phyloP scores from a whole-genome alignment of 768 basidiomycete species.

The Boletus pseudo-olivaceus region DNA sequence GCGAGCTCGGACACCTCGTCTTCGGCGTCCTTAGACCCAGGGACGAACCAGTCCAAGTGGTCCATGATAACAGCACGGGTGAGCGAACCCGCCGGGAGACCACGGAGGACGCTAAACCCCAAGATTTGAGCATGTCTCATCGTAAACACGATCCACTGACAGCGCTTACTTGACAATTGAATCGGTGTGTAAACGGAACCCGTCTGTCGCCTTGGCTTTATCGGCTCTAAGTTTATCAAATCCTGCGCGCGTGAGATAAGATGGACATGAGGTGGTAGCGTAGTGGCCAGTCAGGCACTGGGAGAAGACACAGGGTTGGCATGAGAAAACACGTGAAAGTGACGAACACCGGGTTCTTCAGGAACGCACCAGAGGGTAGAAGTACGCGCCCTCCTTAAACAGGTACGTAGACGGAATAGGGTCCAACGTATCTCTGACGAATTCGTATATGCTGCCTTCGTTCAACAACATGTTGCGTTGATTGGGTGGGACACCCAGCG shows the following conservation, averaged over 20 bases:
- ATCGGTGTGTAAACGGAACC: constrained; percentile 70
- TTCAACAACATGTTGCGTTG: constrained; percentile 59
- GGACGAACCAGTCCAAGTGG: constrained; percentile 58
- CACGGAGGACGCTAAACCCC: constrained; percentile 39
- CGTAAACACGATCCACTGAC: background rate
- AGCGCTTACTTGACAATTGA: constrained; percentile 57
- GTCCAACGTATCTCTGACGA: constrained; percentile 50
- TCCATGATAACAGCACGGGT: constrained; percentile 73
- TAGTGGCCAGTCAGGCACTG: constrained; percentile 50
- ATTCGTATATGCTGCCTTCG: constrained; percentile 48
- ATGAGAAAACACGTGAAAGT: constrained; percentile 2
- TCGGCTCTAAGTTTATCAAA: constrained; percentile 54
- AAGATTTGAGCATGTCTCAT: background rate
- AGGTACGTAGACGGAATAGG: constrained; percentile 44
- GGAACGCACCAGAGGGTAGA: constrained; percentile 51
- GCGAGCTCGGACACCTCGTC: constrained; percentile 53
- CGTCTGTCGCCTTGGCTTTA: constrained; percentile 42
- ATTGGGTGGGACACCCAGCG: constrained; percentile 70
- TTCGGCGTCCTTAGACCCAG: constrained; percentile 44
- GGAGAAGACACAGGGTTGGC: background rate
- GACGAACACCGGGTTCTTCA: background rate
- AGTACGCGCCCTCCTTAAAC: constrained; percentile 64
- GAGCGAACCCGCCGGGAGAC: constrained; percentile 44
- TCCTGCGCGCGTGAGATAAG: constrained; percentile 59
- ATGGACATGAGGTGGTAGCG: constrained; percentile 55